Evolutionary conservation across 2,329 filamentous ascomycete species (phyloP), one percentile per base, ranked within the genome.

Genomic region (Beauveria pseudobassiana): DNA sequence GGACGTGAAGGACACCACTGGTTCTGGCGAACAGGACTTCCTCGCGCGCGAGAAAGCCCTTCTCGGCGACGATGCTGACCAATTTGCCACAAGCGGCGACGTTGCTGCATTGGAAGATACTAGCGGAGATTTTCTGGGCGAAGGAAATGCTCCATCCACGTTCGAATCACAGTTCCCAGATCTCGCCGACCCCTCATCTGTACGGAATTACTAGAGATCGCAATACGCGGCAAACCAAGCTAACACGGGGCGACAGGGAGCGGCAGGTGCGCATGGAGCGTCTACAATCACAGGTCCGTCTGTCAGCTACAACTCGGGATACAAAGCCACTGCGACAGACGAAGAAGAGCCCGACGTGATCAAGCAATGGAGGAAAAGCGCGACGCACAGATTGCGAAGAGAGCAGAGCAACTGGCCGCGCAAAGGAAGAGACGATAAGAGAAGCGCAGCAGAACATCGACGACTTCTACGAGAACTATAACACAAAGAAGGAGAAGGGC

Each of bases 391-490:
- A 88, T 96, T 67, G 82, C 88, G 69, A 92, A 93, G 76, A 90
- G 93, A 70, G 88, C 91, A 66, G 87, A 96, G 75, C 86, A 93
- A 67, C 93, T 93, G 60, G 85, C 87, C 48, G 82, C 86, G 66
- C 91, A 93, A 78, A 95, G 74, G 84, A 86, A 65, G 87, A 93
- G 74, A 97, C 92, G 1, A 79, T 97, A 72, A 87, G 91, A 74
- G 91, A 95, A 68, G 95, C 95, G 12, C 91, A 92, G 72, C 85
- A 93, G 73, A 95, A 96, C 75, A 96, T 99, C 66, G 95, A 99
- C 74, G 95, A 97, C 74, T 99, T 98, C 78, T 99, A 99, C 81
- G 93, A 97, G 73, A 97, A 96, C 77, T 99, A 99, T 82, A 98
- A 98, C 80, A 87, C 89, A 76, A 96, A 97, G 80, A 93, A 95